Evolutionary conservation across 208 protist species (phyloP), one percentile per base, ranked within the genome.

Genomic region (Leishmania tarentolae): DNA sequence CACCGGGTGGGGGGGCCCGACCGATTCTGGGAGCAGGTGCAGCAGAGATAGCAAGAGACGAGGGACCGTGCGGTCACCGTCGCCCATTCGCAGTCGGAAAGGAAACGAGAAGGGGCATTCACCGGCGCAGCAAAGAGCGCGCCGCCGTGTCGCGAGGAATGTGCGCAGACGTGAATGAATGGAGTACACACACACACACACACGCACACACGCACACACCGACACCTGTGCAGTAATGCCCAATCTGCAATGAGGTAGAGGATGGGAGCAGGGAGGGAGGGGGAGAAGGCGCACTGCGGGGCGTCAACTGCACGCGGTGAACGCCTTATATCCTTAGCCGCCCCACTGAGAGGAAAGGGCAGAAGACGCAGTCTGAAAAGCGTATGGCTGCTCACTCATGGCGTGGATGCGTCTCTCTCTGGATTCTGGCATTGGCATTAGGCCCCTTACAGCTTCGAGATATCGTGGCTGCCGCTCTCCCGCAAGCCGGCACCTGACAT

Each of bases 401-500:
- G 19, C 3, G 37, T 42, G 7, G 7, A 46, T 31, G 40, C 65
- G 28, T 53, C 15, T 40, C 31, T 65, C 13, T 31, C 53, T 81
- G 57, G 66, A 80, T 75, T n/a, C 80, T 75, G 61, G 53, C 72
- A 15, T 61, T 24, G 9, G 5, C 73, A 46, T 42, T 15, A 8
- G 37, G 37, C 47, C 0, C 75, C 68, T 81, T 90, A 97, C 77
- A 97, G 80, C 83, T 98, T 98, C 57, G 93, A 95, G 84, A 98
- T 96, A 78, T 95, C 92, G 81, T 98, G 94, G 75, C 91, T 94
- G 63, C 94, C 94, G 77, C 92, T 96, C 84, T 98, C 94, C 53
- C 93, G 90, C 42, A 96, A 84, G 6, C 94, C 94, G 3, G 92
- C 90, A 15, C 86, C 87, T 0, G 96, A 94, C 87, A 98, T 97